phyloP scores from a whole-genome alignment of 75 land plant genomes.

The Pinus tabuliformis region DNA sequence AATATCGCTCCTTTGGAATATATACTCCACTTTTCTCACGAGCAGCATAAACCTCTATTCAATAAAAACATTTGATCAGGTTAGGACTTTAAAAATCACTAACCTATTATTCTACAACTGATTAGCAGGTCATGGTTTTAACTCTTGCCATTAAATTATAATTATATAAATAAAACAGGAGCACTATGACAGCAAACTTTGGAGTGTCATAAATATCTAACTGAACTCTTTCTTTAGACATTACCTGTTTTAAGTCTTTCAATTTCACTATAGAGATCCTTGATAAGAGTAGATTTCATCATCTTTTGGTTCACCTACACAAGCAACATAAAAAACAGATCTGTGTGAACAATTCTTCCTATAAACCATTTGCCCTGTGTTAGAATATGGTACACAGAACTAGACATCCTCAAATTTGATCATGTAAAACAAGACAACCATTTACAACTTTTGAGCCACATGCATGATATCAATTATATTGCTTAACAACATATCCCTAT shows the following conservation, averaged over 20 bases:
- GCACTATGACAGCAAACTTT: not conserved
- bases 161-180: not conserved
- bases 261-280: conserved; percentile 93
- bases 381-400: not conserved
- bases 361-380: not conserved
- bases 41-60: conserved; percentile 87
- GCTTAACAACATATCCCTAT: no score
- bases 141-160: not conserved
- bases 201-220: no score
- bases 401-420: not conserved
- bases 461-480: not conserved
- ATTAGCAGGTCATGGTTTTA: not conserved
- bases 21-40: conserved; percentile 96
- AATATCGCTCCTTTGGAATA: conserved; percentile 91
- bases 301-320: conserved; percentile 91
- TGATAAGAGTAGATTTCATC: conserved; percentile 96
- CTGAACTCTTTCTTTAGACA: not conserved
- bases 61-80: not conserved
- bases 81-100: not conserved
- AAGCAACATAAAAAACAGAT: not conserved
- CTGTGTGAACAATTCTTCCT: not conserved
- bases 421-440: not conserved
- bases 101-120: not conserved
- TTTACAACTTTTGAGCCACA: not conserved
- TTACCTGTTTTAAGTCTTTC: conserved; percentile 90